Evolutionary conservation across 768 basidiomycete species (phyloP).

Genomic region (Tremella yokohamensis): DNA sequence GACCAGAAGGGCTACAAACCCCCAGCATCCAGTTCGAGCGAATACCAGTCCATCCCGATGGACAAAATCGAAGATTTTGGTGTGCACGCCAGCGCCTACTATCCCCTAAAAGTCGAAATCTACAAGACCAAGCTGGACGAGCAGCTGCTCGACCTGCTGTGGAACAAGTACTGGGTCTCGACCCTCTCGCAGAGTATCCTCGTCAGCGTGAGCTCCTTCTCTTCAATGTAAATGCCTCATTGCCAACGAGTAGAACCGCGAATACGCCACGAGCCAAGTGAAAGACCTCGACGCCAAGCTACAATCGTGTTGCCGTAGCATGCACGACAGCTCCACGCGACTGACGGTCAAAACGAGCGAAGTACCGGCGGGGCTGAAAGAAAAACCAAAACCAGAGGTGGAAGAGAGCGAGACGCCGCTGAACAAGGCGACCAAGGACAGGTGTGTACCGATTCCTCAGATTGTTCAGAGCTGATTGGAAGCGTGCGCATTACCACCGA

Average conservation of each 20-base stretch:
- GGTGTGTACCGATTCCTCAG: conserved; percentile 56
- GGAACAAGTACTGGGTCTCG: conserved; percentile 99
- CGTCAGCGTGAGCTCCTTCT: conserved; percentile 64
- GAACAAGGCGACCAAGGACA: conserved; percentile 84
- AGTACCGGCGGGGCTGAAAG: conserved; percentile 62
- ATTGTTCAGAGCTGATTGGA: conserved; percentile 3
- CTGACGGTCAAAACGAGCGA: neutral
- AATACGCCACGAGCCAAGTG: conserved; percentile 88
- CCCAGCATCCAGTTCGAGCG: conserved; percentile 62
- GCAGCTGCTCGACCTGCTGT: conserved; percentile 79
- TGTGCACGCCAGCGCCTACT: conserved; percentile 95
- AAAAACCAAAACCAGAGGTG: conserved; percentile 57
- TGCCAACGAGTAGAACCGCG: conserved; percentile 67
- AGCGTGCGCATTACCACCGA: conserved; percentile 87
- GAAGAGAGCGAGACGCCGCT: conserved; percentile 86
- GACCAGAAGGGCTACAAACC: conserved; percentile 70
- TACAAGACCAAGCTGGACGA: conserved; percentile 90
- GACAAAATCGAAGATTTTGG: conserved; percentile 99
- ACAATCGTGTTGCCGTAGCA: conserved; percentile 10
- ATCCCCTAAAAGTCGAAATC: conserved; percentile 86
- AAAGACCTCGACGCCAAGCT: conserved; percentile 87
- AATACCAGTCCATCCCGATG: conserved; percentile 94
- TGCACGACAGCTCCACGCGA: neutral
- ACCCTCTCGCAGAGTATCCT: conserved; percentile 89
- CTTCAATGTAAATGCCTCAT: no score